Base-by-base conservation (phyloP, 768 basidiomycete species). In the Hypholoma fasciculare region DNA sequence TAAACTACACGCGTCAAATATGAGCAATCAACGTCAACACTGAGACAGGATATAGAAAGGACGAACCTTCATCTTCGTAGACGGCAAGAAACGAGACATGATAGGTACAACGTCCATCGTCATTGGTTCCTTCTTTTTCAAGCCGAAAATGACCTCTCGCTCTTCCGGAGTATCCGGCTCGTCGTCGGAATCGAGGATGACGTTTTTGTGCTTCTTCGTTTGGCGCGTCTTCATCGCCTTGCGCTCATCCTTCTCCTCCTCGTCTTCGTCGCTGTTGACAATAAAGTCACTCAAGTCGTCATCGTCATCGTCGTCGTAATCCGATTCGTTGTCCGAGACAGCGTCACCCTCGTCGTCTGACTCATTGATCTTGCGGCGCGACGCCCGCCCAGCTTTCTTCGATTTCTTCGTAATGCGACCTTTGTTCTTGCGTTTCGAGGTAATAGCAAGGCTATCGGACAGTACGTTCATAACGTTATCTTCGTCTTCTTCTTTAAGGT, bases 21-120 rank as follows among this genome's bases (percentile, higher is more conserved):
- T 1, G 9, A 43, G 16, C 19, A 54, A 38, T 17, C 20, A 19
- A 14, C 23, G 26, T 17, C 20, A 19, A 14, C 23, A 49, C 19
- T 37, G 23, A 3, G 36, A n/a, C 51, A 52, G 26, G 11, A 42
- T 17, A 4, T 30, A 9, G 6, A 1, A 9, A 3, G 7, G n/a
- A 49, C 75, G 37, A 58, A 85, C 85, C 75, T 86, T 85, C 87
- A 90, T 88, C 78, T 90, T 91, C 2, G 86, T 88, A 4, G 87
- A 88, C 0, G 87, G 86, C 38, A 87, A 65, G 70, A 89, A 87
- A 34, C 77, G 73, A 14, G 84, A 76, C 73, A 85, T 77, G 12
- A 76, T 59, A 61, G 78, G 76, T 57, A 83, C 68, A 7, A 71
- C 69, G 43, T 73, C 76, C 37, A 66, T 61, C 7, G 72, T 62